Percentiles rank a stretch among this genome's conserved stretches.
Conservation (phyloP, 2,329 filamentous ascomycete genomes). For the Gaeumannomyces sp. region DNA sequence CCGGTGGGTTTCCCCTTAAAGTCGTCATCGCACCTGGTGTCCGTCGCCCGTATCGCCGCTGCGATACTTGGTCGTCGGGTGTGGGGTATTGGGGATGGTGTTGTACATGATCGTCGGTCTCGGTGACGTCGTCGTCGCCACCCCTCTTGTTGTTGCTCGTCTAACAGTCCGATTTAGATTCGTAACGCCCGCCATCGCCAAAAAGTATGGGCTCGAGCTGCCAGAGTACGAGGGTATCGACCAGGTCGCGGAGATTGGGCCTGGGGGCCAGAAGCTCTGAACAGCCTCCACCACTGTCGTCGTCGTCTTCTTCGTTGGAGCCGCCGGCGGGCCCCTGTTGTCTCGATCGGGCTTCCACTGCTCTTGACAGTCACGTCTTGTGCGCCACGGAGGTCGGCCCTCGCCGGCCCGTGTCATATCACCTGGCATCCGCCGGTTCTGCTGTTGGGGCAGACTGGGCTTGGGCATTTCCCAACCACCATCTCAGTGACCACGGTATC, state of each 20-base stretch:
- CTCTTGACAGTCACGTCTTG: neutral
- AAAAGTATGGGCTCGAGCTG: conserved; percentile 80
- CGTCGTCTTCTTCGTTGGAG: too few relatives aligned
- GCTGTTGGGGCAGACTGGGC: conserved; percentile 53
- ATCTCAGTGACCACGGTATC: conserved; percentile 35
- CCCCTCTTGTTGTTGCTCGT: neutral
- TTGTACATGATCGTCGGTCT: too few relatives aligned
- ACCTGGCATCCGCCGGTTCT: conserved; percentile 48
- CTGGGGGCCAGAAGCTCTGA: conserved; percentile 47
- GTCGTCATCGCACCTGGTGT: conserved; percentile 8
- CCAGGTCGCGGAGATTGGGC: conserved; percentile 73
- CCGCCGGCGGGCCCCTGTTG: neutral
- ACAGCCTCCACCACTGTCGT: neutral
- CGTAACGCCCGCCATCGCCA: conserved; percentile 67
- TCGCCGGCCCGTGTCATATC: conserved; percentile 33
- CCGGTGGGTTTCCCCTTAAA: conserved; percentile 43
- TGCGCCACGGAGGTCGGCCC: neutral
- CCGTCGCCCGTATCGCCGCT: neutral
- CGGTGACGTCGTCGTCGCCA: too few relatives aligned
- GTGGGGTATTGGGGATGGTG: too few relatives aligned
- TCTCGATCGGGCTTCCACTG: neutral
- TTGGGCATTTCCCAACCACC: conserved; percentile 50
- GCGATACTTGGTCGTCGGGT: too few relatives aligned
- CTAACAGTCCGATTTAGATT: conserved; percentile 51
- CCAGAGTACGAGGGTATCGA: conserved; percentile 81